Conservation (phyloP, 805 yeast species). For the Osmozyma mogii region DNA sequence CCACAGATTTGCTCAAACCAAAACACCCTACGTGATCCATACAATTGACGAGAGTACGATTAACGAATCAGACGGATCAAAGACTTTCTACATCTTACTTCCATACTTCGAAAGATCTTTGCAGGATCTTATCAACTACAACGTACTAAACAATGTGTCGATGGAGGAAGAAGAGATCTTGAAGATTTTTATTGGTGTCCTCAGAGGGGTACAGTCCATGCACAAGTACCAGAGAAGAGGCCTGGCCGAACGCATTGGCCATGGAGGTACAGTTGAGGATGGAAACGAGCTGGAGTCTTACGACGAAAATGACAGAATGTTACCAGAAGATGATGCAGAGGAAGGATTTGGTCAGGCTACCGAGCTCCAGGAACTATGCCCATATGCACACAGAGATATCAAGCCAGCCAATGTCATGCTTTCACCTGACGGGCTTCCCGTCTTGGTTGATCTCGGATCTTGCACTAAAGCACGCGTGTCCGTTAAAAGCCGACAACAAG, state of each 20-base stretch:
- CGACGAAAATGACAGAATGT: conserved; percentile 9
- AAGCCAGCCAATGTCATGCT: conserved; percentile 89
- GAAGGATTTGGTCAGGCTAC: conserved; percentile 20
- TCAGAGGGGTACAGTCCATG: conserved; percentile 69
- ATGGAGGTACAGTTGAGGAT: conserved; percentile 9
- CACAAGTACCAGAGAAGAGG: conserved; percentile 47
- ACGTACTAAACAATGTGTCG: conserved; percentile 45
- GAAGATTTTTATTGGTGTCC: conserved; percentile 55
- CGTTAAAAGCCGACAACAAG: conserved; percentile 56
- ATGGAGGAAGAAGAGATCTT: conserved; percentile 61
- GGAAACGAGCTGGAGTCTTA: conserved; percentile 17
- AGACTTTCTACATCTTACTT: conserved; percentile 66
- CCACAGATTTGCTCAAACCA: conserved; percentile 50
- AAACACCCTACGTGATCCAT: conserved; percentile 57
- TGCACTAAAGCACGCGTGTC: conserved; percentile 54
- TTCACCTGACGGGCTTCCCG: conserved; percentile 64
- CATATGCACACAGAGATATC: conserved; percentile 80
- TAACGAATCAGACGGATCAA: conserved; percentile 73
- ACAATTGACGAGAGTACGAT: conserved; percentile 64
- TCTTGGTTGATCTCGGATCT: conserved; percentile 79
- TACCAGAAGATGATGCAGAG: conserved; percentile 24
- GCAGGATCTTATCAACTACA: conserved; percentile 68
- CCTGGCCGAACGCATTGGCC: conserved; percentile 7
- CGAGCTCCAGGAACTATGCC: conserved; percentile 48
- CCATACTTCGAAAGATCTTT: conserved; percentile 71